Conservation (phyloP, 1,139 yeast species). For the Geotrichum klebahnii region DNA sequence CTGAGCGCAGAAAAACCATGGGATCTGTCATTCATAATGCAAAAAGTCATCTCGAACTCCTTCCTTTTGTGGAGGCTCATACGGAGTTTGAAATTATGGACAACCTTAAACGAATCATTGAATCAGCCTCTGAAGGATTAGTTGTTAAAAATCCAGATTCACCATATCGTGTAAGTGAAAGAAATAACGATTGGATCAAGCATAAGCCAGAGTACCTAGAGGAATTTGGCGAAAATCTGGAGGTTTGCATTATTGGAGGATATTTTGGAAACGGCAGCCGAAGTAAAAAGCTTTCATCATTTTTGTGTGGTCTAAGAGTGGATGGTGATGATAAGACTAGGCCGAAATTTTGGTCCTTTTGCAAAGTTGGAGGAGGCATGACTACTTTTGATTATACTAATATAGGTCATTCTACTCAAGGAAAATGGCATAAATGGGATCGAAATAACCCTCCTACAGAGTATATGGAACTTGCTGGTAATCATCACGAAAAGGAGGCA, state of each 20-base stretch:
- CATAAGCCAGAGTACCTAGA: conserved; percentile 87
- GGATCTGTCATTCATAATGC: conserved; percentile 42
- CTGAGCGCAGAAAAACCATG: conserved; percentile 54
- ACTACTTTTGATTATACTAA: conserved; percentile 56
- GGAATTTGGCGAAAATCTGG: conserved; percentile 83
- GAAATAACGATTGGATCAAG: conserved; percentile 71
- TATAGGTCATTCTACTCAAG: conserved; percentile 55
- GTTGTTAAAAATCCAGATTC: conserved; percentile 65
- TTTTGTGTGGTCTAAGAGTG: conserved; percentile 63
- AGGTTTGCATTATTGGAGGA: conserved; percentile 73
- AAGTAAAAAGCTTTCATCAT: conserved; percentile 48
- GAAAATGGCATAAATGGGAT: conserved; percentile 55
- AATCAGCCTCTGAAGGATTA: conserved; percentile 69
- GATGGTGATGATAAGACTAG: conserved; percentile 35
- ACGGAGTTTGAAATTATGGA: conserved; percentile 47
- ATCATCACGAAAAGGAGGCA: conserved; percentile 38
- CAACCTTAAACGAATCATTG: conserved; percentile 57
- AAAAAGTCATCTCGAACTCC: conserved; percentile 51
- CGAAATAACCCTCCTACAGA: conserved; percentile 38
- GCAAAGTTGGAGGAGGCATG: conserved; percentile 83
- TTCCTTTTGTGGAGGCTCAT: conserved; percentile 46
- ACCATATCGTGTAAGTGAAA: conserved; percentile 55
- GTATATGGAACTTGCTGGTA: conserved; percentile 53
- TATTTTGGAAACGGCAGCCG: conserved; percentile 59
- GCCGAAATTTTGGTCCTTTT: conserved; percentile 55